A percentile compares a stretch with the other conserved stretches of the same genome.
These are phyloP conservation scores for Coemansia sp. DNA, from an alignment of 192 early-diverging fungal genomes.

Conservation along the genomic window DNA sequence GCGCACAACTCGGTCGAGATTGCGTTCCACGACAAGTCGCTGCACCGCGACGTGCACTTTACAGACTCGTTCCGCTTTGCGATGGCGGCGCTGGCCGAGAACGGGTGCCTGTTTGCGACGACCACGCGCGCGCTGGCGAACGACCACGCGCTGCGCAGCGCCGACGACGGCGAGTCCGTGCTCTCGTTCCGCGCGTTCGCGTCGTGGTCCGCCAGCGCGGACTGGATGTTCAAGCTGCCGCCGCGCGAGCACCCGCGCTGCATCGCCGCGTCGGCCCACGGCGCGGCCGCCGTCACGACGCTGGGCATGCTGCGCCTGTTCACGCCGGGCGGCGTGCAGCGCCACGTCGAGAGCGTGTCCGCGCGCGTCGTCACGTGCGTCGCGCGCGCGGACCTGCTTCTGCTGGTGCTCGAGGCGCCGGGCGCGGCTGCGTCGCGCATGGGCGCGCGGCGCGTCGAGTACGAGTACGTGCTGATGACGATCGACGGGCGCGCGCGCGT, in stretches of 20 bases:
- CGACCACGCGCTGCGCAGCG: slow-evolving; percentile 47
- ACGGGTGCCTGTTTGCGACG: slow-evolving; percentile 71
- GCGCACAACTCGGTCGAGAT: slow-evolving; percentile 79
- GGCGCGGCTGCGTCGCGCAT: slow-evolving; percentile 19
- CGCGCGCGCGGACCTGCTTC: slow-evolving; percentile 36
- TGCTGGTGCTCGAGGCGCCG: slow-evolving; percentile 30
- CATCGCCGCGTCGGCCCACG: slow-evolving; percentile 67
- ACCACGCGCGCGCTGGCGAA: slow-evolving; percentile 42
- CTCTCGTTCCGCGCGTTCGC: slow-evolving; percentile 74
- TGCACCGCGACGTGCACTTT: slow-evolving; percentile 76
- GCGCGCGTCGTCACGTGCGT: slow-evolving; percentile 47
- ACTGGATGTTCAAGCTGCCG: slow-evolving; percentile 75
- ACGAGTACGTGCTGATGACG: slow-evolving; percentile 36
- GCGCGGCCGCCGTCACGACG: slow-evolving; percentile 72
- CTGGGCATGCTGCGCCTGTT: slow-evolving; percentile 77
- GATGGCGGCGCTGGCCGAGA: slow-evolving; percentile 69
- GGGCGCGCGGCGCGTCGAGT: slow-evolving; percentile 23
- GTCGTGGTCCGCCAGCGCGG: slow-evolving; percentile 64
- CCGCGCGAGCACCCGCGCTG: slow-evolving; percentile 68
- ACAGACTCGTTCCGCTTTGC: slow-evolving; percentile 71
- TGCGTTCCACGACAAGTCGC: slow-evolving; percentile 83
- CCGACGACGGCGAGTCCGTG: slow-evolving; percentile 54
- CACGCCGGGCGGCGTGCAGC: slow-evolving; percentile 75
- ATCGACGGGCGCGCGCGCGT: slow-evolving; percentile 36
- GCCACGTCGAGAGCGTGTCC: slow-evolving; percentile 63